Base-by-base conservation (phyloP, 305 asterid genomes). In the Rubia peregrina region DNA sequence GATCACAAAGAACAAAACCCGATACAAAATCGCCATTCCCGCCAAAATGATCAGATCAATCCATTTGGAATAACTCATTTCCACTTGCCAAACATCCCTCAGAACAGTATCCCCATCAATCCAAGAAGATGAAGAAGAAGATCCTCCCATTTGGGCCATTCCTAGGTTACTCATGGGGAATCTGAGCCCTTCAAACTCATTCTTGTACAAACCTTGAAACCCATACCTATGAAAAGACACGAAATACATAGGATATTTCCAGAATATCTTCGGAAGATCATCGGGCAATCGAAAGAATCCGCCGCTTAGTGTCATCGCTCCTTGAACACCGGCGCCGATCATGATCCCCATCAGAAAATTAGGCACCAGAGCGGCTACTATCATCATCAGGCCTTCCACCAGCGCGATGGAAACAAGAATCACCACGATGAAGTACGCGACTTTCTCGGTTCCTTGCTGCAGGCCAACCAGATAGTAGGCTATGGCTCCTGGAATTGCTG, bases 301-400 rank as follows among this genome's bases (percentile, higher is more conserved):
- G 8, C 88, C 88, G 36, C 86, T 77, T 59, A 89, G 36, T 77
- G 83, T 82, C 90, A 89, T 87, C n/a, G 84, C 46, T 2, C 86
- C 93, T 77, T 85, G 89, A 11, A 87, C 60, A 13, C 91, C 89
- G 11, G 90, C 88, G 1, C 87, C 89, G 38, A 75, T 83, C 0
- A 85, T 80, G 4, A 87, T 77, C 26, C 89, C 89, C 73, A 81
- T 73, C 19, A 86, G 85, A 81, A 86, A 85, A 73, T 86, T 86
- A 14, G 95, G 92, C 70, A 86, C 83, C 14, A 89, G 40, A 67
- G 81, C 71, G 0, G 90, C 90, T 9, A 85, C 85, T n/a, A 82
- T 77, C 90, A 88, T 88, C 92, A 88, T 86, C 11, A 86, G 74
- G 82, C 87, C 86, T 81, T 88, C 95, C 6, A 88, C 92, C 64